These are phyloP conservation scores for Carex myosuroides DNA, from an alignment of 176 grass and related monocot genomes.

Conservation along the genomic window DNA sequence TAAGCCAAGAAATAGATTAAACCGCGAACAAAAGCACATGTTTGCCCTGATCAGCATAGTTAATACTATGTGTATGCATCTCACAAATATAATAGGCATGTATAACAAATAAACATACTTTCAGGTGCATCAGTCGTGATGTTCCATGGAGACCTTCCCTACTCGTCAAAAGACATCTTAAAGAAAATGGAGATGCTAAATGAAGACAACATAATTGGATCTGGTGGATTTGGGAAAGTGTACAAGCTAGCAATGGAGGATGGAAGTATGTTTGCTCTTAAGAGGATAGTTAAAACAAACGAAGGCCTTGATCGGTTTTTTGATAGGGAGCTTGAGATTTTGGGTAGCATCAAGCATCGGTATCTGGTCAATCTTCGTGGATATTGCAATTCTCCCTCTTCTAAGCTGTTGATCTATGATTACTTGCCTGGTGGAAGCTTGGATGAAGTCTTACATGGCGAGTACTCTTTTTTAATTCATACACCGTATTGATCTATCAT, in stretches of 20 bases:
- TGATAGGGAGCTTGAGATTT: slow-evolving; percentile 98
- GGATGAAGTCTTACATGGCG: slow-evolving; percentile 90
- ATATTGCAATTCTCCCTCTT: slow-evolving; percentile 95
- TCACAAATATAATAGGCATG: not conserved
- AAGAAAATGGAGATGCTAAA: slow-evolving; percentile 78
- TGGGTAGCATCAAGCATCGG: slow-evolving; percentile 96
- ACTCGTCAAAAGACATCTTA: slow-evolving; percentile 93
- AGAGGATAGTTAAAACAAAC: slow-evolving; percentile 98
- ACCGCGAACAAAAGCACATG: not conserved
- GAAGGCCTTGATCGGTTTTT: slow-evolving; percentile 83
- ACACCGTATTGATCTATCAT: not conserved
- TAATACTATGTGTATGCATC: not conserved
- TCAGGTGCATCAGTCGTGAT: slow-evolving; percentile 89
- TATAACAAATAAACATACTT: not conserved
- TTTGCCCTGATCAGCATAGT: not conserved
- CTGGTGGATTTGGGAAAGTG: slow-evolving; percentile 88
- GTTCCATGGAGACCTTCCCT: slow-evolving; percentile 97
- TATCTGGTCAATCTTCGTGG: slow-evolving; percentile 97
- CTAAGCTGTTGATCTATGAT: slow-evolving; percentile 95
- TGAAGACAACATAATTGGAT: slow-evolving; percentile 82
- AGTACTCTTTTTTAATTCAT: slow-evolving; percentile 16
- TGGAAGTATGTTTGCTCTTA: slow-evolving; percentile 82
- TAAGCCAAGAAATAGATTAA: not conserved
- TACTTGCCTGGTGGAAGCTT: slow-evolving; percentile 93
- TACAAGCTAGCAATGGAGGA: slow-evolving; percentile 99